phyloP scores from a whole-genome alignment of 163 green algal genomes.

The Chloromonas sp. region DNA sequence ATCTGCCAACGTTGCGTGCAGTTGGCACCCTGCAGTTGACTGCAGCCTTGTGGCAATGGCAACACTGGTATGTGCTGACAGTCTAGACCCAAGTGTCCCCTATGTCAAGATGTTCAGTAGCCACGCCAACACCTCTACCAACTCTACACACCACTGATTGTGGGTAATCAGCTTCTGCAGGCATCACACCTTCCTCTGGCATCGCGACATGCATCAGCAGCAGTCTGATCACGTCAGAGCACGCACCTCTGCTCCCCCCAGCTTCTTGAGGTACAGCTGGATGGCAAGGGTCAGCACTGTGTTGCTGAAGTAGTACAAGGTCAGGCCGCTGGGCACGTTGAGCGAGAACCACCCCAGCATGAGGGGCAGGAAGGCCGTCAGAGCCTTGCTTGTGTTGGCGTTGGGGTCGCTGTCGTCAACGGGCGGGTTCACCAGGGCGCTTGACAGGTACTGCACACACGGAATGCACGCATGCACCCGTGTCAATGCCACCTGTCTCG shows the following conservation, averaged over 20 bases:
- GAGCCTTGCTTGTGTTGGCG: constrained; percentile 24
- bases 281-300: constrained; percentile 58
- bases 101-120: no score
- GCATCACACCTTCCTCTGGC: no score
- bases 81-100: no score
- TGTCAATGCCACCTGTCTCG: not conserved
- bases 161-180: no score
- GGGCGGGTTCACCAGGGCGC: constrained; percentile 50
- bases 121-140: no score
- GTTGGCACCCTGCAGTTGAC: no score
- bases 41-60: no score
- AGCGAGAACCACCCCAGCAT: constrained; percentile 89
- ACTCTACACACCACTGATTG: no score
- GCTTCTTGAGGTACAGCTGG: constrained; percentile 66
- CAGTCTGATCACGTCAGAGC: no score
- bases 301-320: constrained; percentile 90
- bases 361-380: constrained; percentile 61
- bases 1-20: no score
- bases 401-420: constrained; percentile 49
- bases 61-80: no score
- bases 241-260: constrained; percentile 31
- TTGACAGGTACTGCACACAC: constrained; percentile 65
- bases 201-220: no score
- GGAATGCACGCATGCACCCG: constrained; percentile 26
- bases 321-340: constrained; percentile 78